phyloP scores from a whole-genome alignment of 257 asterid species.

The Nicotiana obtusifolia region DNA sequence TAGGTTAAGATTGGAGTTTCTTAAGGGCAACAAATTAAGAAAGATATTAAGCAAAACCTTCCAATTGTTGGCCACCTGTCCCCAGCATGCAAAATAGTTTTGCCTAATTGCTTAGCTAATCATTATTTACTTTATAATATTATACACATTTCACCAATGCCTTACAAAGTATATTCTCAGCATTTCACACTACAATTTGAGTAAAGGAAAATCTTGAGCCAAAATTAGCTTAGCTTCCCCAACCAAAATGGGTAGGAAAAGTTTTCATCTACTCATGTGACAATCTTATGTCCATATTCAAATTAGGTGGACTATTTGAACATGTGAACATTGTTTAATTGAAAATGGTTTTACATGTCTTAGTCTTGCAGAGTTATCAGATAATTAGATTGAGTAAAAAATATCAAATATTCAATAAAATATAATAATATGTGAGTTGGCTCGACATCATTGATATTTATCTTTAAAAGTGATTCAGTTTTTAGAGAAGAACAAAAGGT shows the following conservation, averaged over 20 bases:
- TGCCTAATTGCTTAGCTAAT: background rate
- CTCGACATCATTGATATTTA: too few species aligned
- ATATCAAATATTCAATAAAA: too few species aligned
- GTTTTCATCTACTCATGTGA: slow-evolving; percentile 11
- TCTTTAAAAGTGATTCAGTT: too few species aligned
- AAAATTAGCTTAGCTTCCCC: slow-evolving; percentile 17
- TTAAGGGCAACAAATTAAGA: background rate
- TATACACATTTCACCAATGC: background rate
- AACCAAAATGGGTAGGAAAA: slow-evolving; percentile 9
- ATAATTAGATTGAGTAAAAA: too few species aligned
- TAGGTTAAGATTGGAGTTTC: background rate
- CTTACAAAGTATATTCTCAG: background rate
- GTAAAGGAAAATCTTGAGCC: background rate
- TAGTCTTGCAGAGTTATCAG: too few species aligned
- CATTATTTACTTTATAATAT: background rate
- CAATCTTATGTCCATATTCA: background rate
- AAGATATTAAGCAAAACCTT: background rate
- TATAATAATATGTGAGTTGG: too few species aligned
- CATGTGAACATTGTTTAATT: background rate
- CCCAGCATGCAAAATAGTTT: background rate
- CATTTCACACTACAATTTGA: background rate
- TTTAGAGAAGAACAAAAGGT: too few species aligned
- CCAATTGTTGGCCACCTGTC: background rate
- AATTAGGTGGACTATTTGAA: background rate
- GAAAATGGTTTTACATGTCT: too few species aligned